These are phyloP conservation scores for Ophiostoma himal-ulmi DNA, from an alignment of 2,329 filamentous ascomycete species.

Conservation along the genomic window DNA sequence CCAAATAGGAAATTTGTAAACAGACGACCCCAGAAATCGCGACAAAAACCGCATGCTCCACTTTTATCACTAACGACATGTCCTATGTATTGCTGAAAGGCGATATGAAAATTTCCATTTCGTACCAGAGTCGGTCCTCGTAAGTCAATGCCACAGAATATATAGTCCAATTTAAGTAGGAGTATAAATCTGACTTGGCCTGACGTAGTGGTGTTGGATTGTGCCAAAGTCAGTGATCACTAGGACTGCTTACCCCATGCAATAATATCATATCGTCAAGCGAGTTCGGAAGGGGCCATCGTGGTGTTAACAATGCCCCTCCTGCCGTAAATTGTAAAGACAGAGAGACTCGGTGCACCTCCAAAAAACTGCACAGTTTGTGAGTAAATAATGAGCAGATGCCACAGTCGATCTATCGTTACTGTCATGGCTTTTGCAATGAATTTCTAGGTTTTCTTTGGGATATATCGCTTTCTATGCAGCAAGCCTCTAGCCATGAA, in stretches of 20 bases:
- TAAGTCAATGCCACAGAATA: not conserved
- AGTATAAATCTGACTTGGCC: too few relatives aligned
- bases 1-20: not conserved
- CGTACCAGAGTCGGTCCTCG: not conserved
- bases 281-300: not conserved
- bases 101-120: not conserved
- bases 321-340: not conserved
- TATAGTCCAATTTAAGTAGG: too few relatives aligned
- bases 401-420: too few relatives aligned
- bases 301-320: not conserved
- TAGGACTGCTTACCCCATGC: too few relatives aligned
- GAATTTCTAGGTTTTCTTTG: too few relatives aligned
- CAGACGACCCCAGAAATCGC: not conserved
- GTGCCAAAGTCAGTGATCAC: too few relatives aligned
- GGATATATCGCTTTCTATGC: too few relatives aligned
- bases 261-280: not conserved
- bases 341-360: not conserved
- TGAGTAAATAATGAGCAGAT: too few relatives aligned
- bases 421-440: too few relatives aligned
- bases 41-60: not conserved
- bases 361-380: not conserved
- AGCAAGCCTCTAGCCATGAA: too few relatives aligned
- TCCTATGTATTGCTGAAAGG: not conserved
- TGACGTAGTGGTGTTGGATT: too few relatives aligned
- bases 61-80: not conserved